Evolutionary conservation across 1,284 basidiomycete genomes (phyloP).

Genomic region (Agaricales sp.): DNA sequence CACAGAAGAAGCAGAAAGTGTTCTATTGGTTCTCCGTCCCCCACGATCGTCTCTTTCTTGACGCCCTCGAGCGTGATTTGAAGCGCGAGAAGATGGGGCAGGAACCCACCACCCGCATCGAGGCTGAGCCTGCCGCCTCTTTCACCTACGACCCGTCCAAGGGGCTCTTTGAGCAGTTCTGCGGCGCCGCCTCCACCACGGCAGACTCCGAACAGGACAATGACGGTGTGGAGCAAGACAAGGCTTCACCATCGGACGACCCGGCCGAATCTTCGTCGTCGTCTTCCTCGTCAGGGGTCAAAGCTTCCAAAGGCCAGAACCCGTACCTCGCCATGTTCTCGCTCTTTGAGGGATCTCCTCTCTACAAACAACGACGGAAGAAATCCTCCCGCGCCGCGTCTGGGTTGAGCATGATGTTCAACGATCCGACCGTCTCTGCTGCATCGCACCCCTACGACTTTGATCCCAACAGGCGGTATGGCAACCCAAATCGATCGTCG

Average conservation of each 20-base stretch:
- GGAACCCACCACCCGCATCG: slow-evolving; percentile 70
- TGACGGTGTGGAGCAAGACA: neutral
- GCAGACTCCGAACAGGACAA: neutral
- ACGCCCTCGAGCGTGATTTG: slow-evolving; percentile 86
- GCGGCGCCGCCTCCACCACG: slow-evolving; percentile 9
- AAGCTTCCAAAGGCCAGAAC: slow-evolving; percentile 11
- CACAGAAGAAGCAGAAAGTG: slow-evolving; percentile 93
- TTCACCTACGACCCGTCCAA: slow-evolving; percentile 81
- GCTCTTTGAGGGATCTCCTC: slow-evolving; percentile 73
- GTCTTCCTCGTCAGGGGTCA: slow-evolving; percentile 17
- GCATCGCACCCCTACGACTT: neutral
- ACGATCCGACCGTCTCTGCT: slow-evolving; percentile 12
- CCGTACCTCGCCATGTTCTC: slow-evolving; percentile 61
- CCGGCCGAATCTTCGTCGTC: slow-evolving; percentile 16
- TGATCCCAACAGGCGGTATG: neutral
- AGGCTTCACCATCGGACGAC: slow-evolving; percentile 7
- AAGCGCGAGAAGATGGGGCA: slow-evolving; percentile 86
- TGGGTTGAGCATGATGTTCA: slow-evolving; percentile 12
- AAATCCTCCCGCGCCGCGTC: slow-evolving; percentile 35
- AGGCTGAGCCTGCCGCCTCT: slow-evolving; percentile 73
- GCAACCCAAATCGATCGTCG: slow-evolving; percentile 5
- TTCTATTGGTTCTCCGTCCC: slow-evolving; percentile 90
- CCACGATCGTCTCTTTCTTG: slow-evolving; percentile 90
- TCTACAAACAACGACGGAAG: slow-evolving; percentile 82
- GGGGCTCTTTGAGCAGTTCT: slow-evolving; percentile 83